Evolutionary conservation across 1,284 basidiomycete species (phyloP), one percentile per base, ranked within the genome.

Genomic region (Naganishia albida): DNA sequence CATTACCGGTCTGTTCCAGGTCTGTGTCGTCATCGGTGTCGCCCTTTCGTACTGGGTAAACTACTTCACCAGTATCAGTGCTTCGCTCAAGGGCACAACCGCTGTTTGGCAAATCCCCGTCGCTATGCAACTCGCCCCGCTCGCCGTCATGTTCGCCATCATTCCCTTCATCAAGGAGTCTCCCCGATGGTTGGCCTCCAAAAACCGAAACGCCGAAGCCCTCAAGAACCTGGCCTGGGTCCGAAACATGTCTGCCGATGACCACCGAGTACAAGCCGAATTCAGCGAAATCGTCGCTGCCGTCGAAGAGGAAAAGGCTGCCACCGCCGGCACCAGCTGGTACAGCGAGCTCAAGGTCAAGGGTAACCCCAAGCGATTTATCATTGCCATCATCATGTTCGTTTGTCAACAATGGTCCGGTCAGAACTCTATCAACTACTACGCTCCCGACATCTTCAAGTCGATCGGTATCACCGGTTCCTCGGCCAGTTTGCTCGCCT

Each of bases 351-450:
- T 89, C 78, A 81, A 88, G 56, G 85, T 85, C 20, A 88, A 87
- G 74, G 89, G 89, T 52, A 90, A 90, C 77, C 83, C 84, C 40
- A 78, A 86, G 62, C 84, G 87, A 56, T 88, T 89, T 79, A 79
- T 86, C 51, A 88, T 89, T 68, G 87, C 83, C 3, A 73, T 77
- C 42, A 63, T 85, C 50, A 80, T 85, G 64, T 82, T 83, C 72
- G 74, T 82, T 60, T 79, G 88, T 12, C 87, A 88, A 75, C 87
- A 89, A 75, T 88, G 85, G 85, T 81, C 81, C 42, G 87, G 81
- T 13, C 83, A 84, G 73, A 85, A 84, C 73, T 82, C 81, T 0
- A 86, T 89, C 69, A 85, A 83, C 60, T 90, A 91, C 77, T 91
- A 90, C 72, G 88, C 88, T 3, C 89, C 89, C 0, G 78, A 78